Conservation (phyloP, 495 filamentous ascomycete species). For the Podospora fimiseda region DNA sequence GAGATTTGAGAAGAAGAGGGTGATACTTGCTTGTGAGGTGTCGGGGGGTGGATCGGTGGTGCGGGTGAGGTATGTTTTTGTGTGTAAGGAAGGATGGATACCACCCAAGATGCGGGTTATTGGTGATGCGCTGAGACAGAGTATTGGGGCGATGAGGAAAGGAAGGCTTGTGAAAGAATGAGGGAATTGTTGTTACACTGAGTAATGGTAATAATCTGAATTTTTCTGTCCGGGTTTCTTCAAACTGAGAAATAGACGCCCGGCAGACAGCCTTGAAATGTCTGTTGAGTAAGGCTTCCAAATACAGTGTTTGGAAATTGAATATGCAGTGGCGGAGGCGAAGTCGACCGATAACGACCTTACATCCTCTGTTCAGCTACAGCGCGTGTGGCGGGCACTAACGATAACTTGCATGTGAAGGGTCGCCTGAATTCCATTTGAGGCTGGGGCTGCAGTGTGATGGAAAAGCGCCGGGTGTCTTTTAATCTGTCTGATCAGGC, state of each 20-base stretch:
- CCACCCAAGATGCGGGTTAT: constrained; percentile 8
- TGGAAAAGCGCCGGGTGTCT: not conserved
- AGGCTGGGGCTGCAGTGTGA: not conserved
- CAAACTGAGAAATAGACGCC: too few relatives aligned
- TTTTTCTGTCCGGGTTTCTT: too few relatives aligned
- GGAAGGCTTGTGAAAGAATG: constrained; percentile 3
- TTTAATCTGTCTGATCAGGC: not conserved
- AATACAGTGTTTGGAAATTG: too few relatives aligned
- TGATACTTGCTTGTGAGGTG: constrained; percentile 12
- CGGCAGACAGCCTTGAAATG: too few relatives aligned
- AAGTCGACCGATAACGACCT: not conserved
- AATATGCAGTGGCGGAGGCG: not conserved
- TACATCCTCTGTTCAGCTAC: not conserved
- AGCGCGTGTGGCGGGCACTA: constrained; percentile 1
- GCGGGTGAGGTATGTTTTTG: constrained; percentile 10
- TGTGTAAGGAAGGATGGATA: constrained; percentile 5
- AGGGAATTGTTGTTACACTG: not conserved
- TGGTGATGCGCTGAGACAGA: constrained; percentile 2
- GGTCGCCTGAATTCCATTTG: not conserved
- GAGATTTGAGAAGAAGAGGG: not conserved
- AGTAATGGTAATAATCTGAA: too few relatives aligned
- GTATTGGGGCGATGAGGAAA: constrained; percentile 1
- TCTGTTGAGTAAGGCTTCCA: too few relatives aligned
- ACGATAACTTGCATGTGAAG: not conserved
- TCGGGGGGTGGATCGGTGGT: not conserved